Percentiles rank a stretch among this genome's conserved stretches.
Evolutionary conservation across 192 early-diverging fungal species (phyloP).

Genomic region (Entomortierella lignicola): DNA sequence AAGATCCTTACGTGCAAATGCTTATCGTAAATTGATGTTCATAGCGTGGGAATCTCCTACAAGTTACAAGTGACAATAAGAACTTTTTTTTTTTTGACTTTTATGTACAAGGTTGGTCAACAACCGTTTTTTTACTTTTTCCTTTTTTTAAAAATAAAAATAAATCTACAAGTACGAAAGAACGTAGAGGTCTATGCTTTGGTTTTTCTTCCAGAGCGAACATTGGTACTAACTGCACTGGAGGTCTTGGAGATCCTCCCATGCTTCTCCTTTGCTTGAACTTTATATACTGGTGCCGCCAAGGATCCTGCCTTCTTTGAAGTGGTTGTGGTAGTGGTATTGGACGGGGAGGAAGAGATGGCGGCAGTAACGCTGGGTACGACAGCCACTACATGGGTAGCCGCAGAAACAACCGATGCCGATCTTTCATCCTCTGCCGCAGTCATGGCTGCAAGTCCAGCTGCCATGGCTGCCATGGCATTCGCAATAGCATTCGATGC

Average conservation of each 20-base stretch:
- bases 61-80: no score
- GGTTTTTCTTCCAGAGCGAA: not conserved
- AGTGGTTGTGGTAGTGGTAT: not conserved
- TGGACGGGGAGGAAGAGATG: not conserved
- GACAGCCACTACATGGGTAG: not conserved
- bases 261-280: not conserved
- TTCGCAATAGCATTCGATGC: conserved; percentile 42
- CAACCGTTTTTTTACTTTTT: no score
- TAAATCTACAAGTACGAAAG: conserved; percentile 2
- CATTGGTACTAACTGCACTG: not conserved
- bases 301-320: not conserved
- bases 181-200: not conserved
- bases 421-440: conserved; percentile 41
- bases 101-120: no score
- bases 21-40: no score
- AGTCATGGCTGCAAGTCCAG: conserved; percentile 43
- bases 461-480: conserved; percentile 52
- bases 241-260: not conserved
- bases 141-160: no score
- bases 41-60: no score
- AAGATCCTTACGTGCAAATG: no score
- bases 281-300: not conserved
- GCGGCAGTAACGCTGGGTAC: not conserved
- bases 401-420: conserved; percentile 2
- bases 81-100: no score